Percentiles rank a stretch among this genome's conserved stretches.
Evolutionary conservation across 2,329 filamentous ascomycete genomes (phyloP).

Genomic region (Orbilia oligospora): DNA sequence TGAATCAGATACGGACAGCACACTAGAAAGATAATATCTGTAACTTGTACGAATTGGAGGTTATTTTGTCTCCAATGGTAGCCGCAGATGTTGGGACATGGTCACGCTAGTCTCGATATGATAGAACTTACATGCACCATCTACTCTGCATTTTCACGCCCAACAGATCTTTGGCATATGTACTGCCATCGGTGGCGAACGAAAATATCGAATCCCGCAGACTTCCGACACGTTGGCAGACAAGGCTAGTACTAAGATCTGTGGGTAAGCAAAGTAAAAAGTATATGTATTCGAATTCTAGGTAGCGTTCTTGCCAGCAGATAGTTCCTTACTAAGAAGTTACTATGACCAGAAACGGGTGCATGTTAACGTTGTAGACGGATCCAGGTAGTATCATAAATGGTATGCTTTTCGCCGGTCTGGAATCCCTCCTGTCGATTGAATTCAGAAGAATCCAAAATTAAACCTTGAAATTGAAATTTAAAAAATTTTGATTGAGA

Average conservation of each 20-base stretch:
- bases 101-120: conserved; percentile 8
- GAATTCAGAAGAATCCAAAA: conserved; percentile 19
- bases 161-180: conserved; percentile 6
- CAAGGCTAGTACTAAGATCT: too few relatives aligned
- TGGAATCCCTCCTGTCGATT: conserved; percentile 11
- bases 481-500: background rate
- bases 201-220: conserved; percentile 11
- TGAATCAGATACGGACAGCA: conserved; percentile 23
- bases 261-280: too few relatives aligned
- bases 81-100: conserved; percentile 16
- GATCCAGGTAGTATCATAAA: conserved; percentile 11
- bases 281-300: too few relatives aligned
- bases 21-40: background rate
- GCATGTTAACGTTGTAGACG: conserved; percentile 16
- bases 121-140: background rate
- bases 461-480: background rate
- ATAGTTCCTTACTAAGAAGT: too few relatives aligned
- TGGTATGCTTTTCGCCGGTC: conserved; percentile 17
- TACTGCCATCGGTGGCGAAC: conserved; percentile 7
- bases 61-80: conserved; percentile 20
- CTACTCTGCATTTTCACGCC: conserved; percentile 5
- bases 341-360: background rate
- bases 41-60: too few relatives aligned
- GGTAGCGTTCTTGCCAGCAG: background rate
- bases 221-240: conserved; percentile 30